Base-by-base conservation (phyloP, 2,329 filamentous ascomycete genomes). In the Pezicula carpinea region DNA sequence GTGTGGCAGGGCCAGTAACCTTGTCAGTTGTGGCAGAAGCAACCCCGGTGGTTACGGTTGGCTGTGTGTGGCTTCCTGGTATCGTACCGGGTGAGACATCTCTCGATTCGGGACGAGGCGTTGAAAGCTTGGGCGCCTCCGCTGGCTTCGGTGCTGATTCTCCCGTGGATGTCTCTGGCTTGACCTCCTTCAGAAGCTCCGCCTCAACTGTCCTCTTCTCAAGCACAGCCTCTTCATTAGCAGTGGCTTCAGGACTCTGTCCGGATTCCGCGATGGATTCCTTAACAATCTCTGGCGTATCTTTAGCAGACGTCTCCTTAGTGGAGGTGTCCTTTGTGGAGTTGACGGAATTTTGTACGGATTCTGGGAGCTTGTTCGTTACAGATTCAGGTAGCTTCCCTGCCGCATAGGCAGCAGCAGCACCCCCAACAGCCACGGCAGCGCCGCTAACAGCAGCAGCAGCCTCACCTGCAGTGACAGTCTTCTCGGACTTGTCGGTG, bases 181-280 rank as follows among this genome's bases (percentile, higher is more conserved):
- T 73, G 51, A 83, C 75, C 64, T 86, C 79, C 54, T 80, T 75
- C 40, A 90, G 71, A 7, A 95, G 73, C 69, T 95, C 85, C 21
- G 79, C 66, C 70, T 95, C 89, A 5, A 90, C 75, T 8, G 73
- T 75, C 64, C 79, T 80, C 78, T 93, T 93, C 58, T 91, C 87
- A 52, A 77, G 69, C 6, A 93, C 86, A 15, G 83, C 85, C 46
- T 75, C 74, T 2, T 80, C 71, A 65, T 82, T 85, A 46, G 78
- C 77, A 31, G 85, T 79, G 29, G 88, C 88, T 67, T 93, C 89
- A 7, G 87, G 84, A 51, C 71, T 73, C 59, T 75, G 65, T 46
- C 80, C 77, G 18, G 85, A 76, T 59, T 77, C 72, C 33, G 68
- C 62, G 40, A 82, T 76, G 6, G 78, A 80, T 55, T 79, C 70